Evolutionary conservation across 2,329 filamentous ascomycete genomes (phyloP).

Genomic region (Xylaria sp.): DNA sequence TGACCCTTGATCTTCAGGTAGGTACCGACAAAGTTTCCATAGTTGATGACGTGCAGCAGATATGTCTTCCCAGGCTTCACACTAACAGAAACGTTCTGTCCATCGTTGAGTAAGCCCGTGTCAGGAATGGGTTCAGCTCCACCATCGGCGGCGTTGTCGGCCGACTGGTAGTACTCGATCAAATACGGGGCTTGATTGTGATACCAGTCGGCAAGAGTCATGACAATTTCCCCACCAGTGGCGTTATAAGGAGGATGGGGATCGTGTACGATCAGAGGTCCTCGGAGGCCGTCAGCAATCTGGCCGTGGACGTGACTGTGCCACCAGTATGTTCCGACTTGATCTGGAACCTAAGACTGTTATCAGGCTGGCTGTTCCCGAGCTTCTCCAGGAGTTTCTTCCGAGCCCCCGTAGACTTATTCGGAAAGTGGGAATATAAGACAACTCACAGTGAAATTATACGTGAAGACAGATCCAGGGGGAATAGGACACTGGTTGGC

Average conservation of each 20-base stretch:
- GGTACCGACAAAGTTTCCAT: slow-evolving; percentile 33
- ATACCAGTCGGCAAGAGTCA: slow-evolving; percentile 35
- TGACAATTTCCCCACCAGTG: slow-evolving; percentile 22
- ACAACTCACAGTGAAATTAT: slow-evolving; percentile 30
- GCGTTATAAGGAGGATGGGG: slow-evolving; percentile 24
- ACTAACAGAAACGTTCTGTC: slow-evolving; percentile 21
- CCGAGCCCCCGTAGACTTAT: not conserved
- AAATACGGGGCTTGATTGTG: slow-evolving; percentile 30
- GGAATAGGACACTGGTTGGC: slow-evolving; percentile 32
- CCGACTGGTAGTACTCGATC: slow-evolving; percentile 33
- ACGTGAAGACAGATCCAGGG: slow-evolving; percentile 30
- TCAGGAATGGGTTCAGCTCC: slow-evolving; percentile 33
- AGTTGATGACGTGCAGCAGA: slow-evolving; percentile 29
- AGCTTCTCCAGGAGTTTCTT: not conserved
- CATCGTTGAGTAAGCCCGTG: slow-evolving; percentile 30
- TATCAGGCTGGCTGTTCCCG: slow-evolving; percentile 17
- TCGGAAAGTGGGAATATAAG: not conserved
- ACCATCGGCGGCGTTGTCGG: slow-evolving; percentile 25
- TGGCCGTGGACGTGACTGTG: slow-evolving; percentile 33
- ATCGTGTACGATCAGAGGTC: slow-evolving; percentile 32
- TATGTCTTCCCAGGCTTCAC: slow-evolving; percentile 35
- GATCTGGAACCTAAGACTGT: slow-evolving; percentile 15
- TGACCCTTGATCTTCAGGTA: slow-evolving; percentile 29
- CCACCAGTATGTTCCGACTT: slow-evolving; percentile 36
- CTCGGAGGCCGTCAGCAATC: slow-evolving; percentile 34